phyloP scores from a whole-genome alignment of 78 protist genomes.

The Dictyostelium purpureum region DNA sequence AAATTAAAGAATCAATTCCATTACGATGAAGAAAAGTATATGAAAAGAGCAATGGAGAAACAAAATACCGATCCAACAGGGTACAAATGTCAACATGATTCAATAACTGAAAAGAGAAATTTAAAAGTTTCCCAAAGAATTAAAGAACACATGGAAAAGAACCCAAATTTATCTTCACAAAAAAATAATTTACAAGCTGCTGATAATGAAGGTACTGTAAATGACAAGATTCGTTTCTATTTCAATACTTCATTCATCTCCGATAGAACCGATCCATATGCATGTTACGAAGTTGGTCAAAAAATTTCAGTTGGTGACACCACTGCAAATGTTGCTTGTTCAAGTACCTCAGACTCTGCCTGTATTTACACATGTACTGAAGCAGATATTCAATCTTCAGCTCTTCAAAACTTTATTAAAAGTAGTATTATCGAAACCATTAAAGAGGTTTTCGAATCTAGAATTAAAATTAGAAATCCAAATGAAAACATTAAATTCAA shows the following conservation, averaged over 20 bases:
- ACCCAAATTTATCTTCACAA: background rate
- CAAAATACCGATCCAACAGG: background rate
- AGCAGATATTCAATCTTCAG: constrained; percentile 1
- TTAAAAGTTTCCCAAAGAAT: background rate
- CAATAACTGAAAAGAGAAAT: background rate
- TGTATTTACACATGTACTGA: constrained; percentile 10
- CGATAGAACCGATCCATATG: background rate
- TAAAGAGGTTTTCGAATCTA: background rate
- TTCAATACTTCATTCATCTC: background rate
- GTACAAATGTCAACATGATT: constrained; percentile 24
- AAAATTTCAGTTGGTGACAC: constrained; percentile 1
- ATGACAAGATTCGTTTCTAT: constrained; percentile 7
- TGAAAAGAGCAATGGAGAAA: constrained; percentile 1
- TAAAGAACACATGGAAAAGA: no score
- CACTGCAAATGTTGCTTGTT: background rate
- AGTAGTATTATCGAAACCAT: background rate
- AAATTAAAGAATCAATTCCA: constrained; percentile 11
- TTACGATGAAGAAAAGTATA: background rate
- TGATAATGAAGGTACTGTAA: no score
- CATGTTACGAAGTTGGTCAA: constrained; percentile 19
- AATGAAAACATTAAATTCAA: background rate
- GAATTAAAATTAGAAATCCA: constrained; percentile 18
- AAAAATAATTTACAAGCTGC: background rate
- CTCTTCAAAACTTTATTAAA: background rate
- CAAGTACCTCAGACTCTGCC: background rate